Evolutionary conservation across 164 flowering plant species (phyloP).

Genomic region (Vitis vinifera): DNA sequence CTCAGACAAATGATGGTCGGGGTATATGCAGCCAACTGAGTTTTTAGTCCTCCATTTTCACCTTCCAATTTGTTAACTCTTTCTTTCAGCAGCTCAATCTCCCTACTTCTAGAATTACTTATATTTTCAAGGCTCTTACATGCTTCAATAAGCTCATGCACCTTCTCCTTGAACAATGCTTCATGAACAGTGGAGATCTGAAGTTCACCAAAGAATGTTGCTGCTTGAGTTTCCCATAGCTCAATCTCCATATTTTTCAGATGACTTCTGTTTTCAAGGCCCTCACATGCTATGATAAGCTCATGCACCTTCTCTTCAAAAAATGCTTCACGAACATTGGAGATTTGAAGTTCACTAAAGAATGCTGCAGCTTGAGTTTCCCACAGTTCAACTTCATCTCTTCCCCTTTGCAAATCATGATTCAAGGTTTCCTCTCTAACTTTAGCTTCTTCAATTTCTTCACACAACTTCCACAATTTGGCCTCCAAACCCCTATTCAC

Average conservation of each 20-base stretch:
- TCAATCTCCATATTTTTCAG: slow-evolving; percentile 16
- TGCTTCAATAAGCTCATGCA: slow-evolving; percentile 36
- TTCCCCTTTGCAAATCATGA: slow-evolving; percentile 31
- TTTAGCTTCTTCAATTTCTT: slow-evolving; percentile 29
- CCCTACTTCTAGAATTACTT: slow-evolving; percentile 20
- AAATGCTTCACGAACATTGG: slow-evolving; percentile 36
- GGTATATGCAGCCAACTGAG: slow-evolving; percentile 33
- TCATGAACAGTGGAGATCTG: slow-evolving; percentile 40
- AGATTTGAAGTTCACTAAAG: slow-evolving; percentile 40
- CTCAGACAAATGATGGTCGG: slow-evolving; percentile 39
- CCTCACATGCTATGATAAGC: slow-evolving; percentile 13
- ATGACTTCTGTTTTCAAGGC: too few relatives aligned
- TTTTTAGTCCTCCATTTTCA: slow-evolving; percentile 43
- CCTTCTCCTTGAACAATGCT: slow-evolving; percentile 45
- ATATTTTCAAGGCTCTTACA: slow-evolving; percentile 30
- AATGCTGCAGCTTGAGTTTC: slow-evolving; percentile 35
- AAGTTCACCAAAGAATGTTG: slow-evolving; percentile 32
- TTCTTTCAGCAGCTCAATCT: slow-evolving; percentile 39
- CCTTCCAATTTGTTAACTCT: slow-evolving; percentile 29
- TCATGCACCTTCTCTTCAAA: slow-evolving; percentile 50
- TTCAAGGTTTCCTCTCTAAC: slow-evolving; percentile 25
- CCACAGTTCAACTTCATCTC: slow-evolving; percentile 33
- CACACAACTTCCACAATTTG: slow-evolving; percentile 20
- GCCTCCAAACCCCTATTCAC: slow-evolving; percentile 26
- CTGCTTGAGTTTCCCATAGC: slow-evolving; percentile 42